phyloP scores from a whole-genome alignment of 1,139 yeast species.

The Candida sp. region DNA sequence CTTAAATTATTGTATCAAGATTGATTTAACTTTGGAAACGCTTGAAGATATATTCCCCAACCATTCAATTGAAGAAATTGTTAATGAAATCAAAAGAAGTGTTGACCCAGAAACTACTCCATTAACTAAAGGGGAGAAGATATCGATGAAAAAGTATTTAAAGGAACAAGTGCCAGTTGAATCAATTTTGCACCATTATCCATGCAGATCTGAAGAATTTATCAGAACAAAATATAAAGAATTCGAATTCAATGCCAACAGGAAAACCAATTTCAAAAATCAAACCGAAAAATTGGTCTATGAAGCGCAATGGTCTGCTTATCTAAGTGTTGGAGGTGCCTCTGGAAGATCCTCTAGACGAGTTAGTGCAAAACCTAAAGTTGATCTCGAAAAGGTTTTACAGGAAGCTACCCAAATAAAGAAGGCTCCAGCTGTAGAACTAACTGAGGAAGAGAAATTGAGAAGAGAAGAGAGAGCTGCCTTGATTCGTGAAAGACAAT shows the following conservation, averaged over 20 bases:
- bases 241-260: slow-evolving; percentile 17
- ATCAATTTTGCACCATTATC: slow-evolving; percentile 10
- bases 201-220: slow-evolving; percentile 10
- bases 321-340: slow-evolving; percentile 12
- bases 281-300: slow-evolving; percentile 30
- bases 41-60: slow-evolving; percentile 8
- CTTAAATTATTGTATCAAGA: slow-evolving; percentile 7
- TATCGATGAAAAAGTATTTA: slow-evolving; percentile 7
- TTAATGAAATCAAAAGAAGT: slow-evolving; percentile 5
- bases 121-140: slow-evolving; percentile 15
- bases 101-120: slow-evolving; percentile 5
- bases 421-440: slow-evolving; percentile 1
- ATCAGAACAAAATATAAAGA: slow-evolving; percentile 18
- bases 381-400: slow-evolving; percentile 9
- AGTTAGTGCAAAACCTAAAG: slow-evolving; percentile 5
- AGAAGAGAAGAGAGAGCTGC: slow-evolving; percentile 3
- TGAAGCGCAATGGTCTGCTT: slow-evolving; percentile 37
- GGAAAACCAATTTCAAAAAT: slow-evolving; percentile 26
- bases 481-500: not conserved
- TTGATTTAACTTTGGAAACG: slow-evolving; percentile 9
- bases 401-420: slow-evolving; percentile 5
- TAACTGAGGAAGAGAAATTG: slow-evolving; percentile 4
- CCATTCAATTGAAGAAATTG: slow-evolving; percentile 4
- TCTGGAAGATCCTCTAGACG: slow-evolving; percentile 8
- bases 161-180: slow-evolving; percentile 6